These are phyloP conservation scores for Ophiorrhiza pumila DNA, from an alignment of 257 asterid genomes.

Conservation along the genomic window DNA sequence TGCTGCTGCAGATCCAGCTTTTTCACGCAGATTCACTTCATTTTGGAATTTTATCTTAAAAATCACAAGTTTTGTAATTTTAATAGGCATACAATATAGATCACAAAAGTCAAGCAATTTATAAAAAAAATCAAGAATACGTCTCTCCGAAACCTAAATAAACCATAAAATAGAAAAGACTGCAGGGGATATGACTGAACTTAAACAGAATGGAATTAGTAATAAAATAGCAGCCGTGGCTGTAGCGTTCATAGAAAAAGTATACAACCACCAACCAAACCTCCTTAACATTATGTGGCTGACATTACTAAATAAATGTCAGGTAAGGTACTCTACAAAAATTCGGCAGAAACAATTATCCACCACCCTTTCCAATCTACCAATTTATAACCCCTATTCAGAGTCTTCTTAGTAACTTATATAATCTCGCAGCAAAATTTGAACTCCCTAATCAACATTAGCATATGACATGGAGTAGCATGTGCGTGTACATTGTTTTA, in stretches of 20 bases:
- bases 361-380: background rate
- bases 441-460: constrained; percentile 9
- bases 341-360: background rate
- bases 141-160: background rate
- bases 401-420: background rate
- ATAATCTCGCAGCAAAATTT: background rate
- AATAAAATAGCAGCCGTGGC: background rate
- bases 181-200: background rate
- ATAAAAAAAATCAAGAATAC: background rate
- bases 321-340: background rate
- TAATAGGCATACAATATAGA: background rate
- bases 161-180: background rate
- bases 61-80: background rate
- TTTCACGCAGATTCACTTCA: constrained; percentile 71
- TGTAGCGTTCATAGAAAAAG: background rate
- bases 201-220: background rate
- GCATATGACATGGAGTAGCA: background rate
- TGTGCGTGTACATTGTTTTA: background rate
- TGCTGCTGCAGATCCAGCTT: constrained; percentile 71
- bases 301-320: background rate
- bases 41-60: constrained; percentile 66
- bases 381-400: background rate
- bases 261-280: background rate
- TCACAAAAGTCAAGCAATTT: background rate
- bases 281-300: constrained; percentile 1